Conservation (phyloP, 2,329 filamentous ascomycete genomes). For the Truncatella angustata region DNA sequence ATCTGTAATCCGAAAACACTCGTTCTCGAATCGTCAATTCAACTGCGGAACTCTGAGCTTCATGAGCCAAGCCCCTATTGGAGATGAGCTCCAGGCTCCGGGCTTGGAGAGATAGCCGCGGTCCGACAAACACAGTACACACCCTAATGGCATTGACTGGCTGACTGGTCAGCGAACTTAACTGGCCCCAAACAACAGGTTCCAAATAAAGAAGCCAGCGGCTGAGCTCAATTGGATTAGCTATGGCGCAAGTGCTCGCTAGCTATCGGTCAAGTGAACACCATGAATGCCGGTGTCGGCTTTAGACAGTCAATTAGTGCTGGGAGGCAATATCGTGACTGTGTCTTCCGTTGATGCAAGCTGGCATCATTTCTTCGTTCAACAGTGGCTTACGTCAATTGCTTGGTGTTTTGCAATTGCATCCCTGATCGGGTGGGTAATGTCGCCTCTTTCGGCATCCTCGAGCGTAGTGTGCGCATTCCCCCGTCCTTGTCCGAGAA, state of each 20-base stretch:
- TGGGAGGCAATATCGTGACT: not conserved
- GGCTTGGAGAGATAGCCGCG: not conserved
- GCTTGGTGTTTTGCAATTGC: slow-evolving; percentile 3
- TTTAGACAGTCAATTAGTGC: not conserved
- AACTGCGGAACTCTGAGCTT: no score
- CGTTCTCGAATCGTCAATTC: no score
- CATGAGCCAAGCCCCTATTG: not conserved
- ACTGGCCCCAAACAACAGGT: not conserved
- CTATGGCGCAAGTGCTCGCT: not conserved
- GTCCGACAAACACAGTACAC: not conserved
- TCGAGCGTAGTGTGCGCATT: not conserved
- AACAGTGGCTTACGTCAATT: no score
- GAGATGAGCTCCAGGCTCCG: not conserved
- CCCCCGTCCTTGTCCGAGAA: not conserved
- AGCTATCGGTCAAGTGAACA: not conserved
- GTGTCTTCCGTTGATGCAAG: not conserved
- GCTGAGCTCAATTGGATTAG: not conserved
- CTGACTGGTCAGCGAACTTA: not conserved
- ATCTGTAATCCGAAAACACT: no score
- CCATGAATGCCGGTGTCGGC: not conserved
- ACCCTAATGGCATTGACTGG: not conserved
- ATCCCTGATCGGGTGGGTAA: not conserved
- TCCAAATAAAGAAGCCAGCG: not conserved
- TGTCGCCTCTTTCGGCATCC: not conserved
- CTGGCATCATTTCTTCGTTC: not conserved